Conservation (phyloP, 2,329 filamentous ascomycete genomes). For the Cryphonectria naterciae region DNA sequence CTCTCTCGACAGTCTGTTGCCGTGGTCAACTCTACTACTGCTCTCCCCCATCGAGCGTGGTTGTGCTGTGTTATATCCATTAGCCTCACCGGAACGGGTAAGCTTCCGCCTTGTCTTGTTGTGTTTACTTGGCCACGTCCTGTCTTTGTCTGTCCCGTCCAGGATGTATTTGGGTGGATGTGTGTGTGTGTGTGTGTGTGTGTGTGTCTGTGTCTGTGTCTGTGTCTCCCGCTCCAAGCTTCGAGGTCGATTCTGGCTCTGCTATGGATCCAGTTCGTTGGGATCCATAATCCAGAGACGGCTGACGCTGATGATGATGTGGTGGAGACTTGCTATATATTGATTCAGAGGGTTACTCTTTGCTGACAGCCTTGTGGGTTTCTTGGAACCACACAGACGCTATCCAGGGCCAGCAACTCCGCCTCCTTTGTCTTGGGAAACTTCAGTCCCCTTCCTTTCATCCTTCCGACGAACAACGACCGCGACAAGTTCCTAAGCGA, state of each 20-base stretch:
- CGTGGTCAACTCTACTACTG: neutral
- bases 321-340: neutral
- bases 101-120: conserved; percentile 2
- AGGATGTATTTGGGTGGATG: neutral
- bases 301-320: neutral
- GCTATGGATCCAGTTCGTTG: neutral
- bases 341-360: neutral
- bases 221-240: neutral
- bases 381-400: neutral
- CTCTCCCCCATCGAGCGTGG: neutral
- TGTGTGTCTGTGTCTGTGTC: no score
- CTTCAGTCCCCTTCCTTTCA: conserved; percentile 13
- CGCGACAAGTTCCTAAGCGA: neutral
- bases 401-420: neutral
- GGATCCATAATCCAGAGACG: neutral
- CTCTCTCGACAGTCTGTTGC: neutral
- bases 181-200: no score
- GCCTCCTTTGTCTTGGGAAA: conserved; percentile 20
- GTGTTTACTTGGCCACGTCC: neutral
- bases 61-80: neutral
- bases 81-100: conserved; percentile 10
- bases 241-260: neutral
- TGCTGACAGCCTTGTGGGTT: neutral
- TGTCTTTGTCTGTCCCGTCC: neutral
- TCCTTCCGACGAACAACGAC: conserved; percentile 8